phyloP scores from a whole-genome alignment of 208 protist genomes.

The Strigomonas culicis region DNA sequence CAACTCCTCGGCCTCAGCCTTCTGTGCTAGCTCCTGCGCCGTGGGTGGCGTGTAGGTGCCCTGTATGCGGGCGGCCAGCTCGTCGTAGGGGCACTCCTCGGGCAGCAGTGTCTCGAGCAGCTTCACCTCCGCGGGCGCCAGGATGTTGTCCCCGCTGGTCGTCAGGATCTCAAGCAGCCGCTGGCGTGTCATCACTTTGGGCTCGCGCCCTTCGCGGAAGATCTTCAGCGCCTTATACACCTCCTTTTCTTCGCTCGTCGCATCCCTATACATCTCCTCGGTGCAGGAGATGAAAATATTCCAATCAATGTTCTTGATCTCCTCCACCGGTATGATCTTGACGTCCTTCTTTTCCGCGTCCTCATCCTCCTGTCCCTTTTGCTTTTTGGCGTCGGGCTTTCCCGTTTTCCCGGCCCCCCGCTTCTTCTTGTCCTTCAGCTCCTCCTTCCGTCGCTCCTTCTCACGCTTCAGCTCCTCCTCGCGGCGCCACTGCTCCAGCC shows the following conservation, averaged over 20 bases:
- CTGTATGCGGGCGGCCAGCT: conserved; percentile 78
- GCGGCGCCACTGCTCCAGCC: conserved; percentile 81
- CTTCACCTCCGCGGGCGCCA: conserved; percentile 75
- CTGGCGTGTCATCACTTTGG: conserved; percentile 36
- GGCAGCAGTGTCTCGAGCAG: conserved; percentile 41
- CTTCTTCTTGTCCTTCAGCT: conserved; percentile 51
- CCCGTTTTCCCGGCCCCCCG: conserved; percentile 22
- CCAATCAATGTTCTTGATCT: conserved; percentile 93
- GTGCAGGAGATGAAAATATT: conserved; percentile 90
- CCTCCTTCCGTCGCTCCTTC: conserved; percentile 74
- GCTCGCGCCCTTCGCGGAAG: conserved; percentile 13
- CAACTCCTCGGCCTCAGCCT: conserved; percentile 38
- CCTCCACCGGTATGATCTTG: conserved; percentile 71
- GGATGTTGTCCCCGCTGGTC: conserved; percentile 74
- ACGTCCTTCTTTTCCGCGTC: conserved; percentile 23
- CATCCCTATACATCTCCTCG: conserved; percentile 77
- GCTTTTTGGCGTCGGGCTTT: conserved; percentile 15
- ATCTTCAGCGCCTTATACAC: conserved; percentile 63
- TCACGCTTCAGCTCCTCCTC: conserved; percentile 79
- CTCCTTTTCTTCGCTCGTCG: conserved; percentile 56
- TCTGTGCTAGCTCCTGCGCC: conserved; percentile 63
- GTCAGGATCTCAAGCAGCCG: conserved; percentile 65
- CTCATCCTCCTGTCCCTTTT: conserved; percentile 16
- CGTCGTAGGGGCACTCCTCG: conserved; percentile 48
- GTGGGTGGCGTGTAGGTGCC: conserved; percentile 79